A percentile compares a stretch with the other conserved stretches of the same genome.
These are phyloP conservation scores for Penstemon davidsonii DNA, from an alignment of 257 asterid species.

Conservation along the genomic window DNA sequence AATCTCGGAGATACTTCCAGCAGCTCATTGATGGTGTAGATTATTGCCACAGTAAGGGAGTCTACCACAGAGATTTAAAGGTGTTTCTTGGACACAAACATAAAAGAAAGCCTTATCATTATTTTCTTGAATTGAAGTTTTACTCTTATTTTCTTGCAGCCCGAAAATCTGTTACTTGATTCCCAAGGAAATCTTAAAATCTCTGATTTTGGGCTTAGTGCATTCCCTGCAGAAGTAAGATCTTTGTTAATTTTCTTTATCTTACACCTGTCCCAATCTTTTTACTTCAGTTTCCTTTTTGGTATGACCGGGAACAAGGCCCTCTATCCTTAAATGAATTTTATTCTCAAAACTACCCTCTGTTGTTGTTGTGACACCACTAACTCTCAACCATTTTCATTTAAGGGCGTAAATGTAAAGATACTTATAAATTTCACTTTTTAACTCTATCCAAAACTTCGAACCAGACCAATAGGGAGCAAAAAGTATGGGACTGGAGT, in stretches of 20 bases:
- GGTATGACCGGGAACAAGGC: too few species aligned
- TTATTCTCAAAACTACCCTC: too few species aligned
- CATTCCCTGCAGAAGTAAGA: constrained; percentile 81
- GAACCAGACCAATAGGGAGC: too few species aligned
- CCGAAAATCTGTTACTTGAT: constrained; percentile 92
- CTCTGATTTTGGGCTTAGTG: constrained; percentile 98
- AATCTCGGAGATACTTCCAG: constrained; percentile 91
- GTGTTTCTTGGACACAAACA: constrained; percentile 36
- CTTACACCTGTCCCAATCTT: background rate
- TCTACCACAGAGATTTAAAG: constrained; percentile 94
- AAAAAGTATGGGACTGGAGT: too few species aligned
- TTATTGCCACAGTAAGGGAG: constrained; percentile 94
- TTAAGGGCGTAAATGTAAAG: too few species aligned
- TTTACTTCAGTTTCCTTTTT: too few species aligned
- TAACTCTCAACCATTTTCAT: too few species aligned
- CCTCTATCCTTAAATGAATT: too few species aligned
- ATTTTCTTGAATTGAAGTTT: constrained; percentile 23
- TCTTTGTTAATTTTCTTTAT: background rate
- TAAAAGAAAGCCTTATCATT: constrained; percentile 2
- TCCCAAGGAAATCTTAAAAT: constrained; percentile 93
- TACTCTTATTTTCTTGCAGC: constrained; percentile 55
- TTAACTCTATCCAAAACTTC: too few species aligned
- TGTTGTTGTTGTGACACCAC: too few species aligned
- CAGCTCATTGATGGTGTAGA: constrained; percentile 97
- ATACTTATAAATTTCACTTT: too few species aligned